Percentiles rank a stretch among this genome's conserved stretches.
These are phyloP conservation scores for Phytophthora uliginosa DNA, from an alignment of 352 stramenopile genomes.

Conservation along the genomic window DNA sequence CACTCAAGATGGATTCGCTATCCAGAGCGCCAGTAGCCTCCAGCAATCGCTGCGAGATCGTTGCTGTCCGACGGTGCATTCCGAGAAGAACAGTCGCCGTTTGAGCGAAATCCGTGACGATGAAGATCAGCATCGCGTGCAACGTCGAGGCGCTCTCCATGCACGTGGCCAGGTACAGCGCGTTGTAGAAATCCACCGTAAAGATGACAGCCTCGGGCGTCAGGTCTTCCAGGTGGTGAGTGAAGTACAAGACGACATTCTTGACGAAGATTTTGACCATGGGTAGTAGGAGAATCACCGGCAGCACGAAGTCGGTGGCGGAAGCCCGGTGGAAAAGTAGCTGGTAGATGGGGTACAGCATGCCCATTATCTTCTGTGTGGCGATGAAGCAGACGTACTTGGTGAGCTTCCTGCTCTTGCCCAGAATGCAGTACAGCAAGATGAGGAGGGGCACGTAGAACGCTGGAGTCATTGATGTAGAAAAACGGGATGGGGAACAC, in stretches of 20 bases:
- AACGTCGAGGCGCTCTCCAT: constrained; percentile 25
- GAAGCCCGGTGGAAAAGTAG: constrained; percentile 13
- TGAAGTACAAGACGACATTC: constrained; percentile 20
- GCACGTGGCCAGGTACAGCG: constrained; percentile 31
- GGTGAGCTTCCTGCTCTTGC: neutral
- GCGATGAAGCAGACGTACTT: constrained; percentile 9
- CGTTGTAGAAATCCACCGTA: constrained; percentile 36
- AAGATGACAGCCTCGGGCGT: constrained; percentile 33
- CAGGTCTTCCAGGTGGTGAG: constrained; percentile 23
- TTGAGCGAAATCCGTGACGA: constrained; percentile 18
- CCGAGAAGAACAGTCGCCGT: neutral
- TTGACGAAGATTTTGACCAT: constrained; percentile 29
- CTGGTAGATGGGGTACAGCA: constrained; percentile 29
- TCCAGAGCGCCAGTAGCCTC: neutral
- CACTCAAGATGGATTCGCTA: constrained; percentile 8
- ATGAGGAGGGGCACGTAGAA: constrained; percentile 22
- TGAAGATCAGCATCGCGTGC: constrained; percentile 12
- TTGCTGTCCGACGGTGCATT: constrained; percentile 6
- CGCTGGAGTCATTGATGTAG: constrained; percentile 28
- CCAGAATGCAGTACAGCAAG: constrained; percentile 10
- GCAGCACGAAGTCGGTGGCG: neutral
- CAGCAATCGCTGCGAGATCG: neutral
- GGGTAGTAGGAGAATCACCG: constrained; percentile 21
- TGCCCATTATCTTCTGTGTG: constrained; percentile 18
- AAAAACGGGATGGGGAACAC: constrained; percentile 34